These are phyloP conservation scores for Lepidium africanum DNA, from an alignment of 345 rosid genomes.

Conservation along the genomic window DNA sequence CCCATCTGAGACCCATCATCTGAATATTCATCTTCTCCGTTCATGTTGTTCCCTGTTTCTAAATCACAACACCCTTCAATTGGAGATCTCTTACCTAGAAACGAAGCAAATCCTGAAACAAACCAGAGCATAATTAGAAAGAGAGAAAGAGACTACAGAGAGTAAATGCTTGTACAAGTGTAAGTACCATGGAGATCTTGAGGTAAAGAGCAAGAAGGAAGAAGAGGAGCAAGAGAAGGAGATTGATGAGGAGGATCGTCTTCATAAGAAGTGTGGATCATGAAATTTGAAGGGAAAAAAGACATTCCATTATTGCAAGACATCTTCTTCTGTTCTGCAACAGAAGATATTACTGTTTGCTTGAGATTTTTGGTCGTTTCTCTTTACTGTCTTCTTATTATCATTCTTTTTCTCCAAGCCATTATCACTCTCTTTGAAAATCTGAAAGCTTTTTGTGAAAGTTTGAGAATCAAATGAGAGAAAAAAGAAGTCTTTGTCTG, in stretches of 20 bases:
- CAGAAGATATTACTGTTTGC: constrained; percentile 7
- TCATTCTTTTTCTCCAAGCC: background rate
- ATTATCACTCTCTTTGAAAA: background rate
- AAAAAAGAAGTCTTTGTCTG: background rate
- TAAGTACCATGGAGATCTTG: constrained; percentile 74
- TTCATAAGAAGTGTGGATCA: constrained; percentile 71
- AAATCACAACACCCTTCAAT: constrained; percentile 45
- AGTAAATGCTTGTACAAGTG: background rate
- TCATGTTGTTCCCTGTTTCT: constrained; percentile 33
- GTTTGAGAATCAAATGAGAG: constrained; percentile 6
- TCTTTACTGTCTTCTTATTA: constrained; percentile 22
- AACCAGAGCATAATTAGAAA: background rate
- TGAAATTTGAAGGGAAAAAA: constrained; percentile 78
- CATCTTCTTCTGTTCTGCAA: constrained; percentile 35
- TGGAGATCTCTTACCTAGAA: constrained; percentile 79
- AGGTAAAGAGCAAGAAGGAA: constrained; percentile 60
- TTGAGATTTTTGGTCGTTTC: constrained; percentile 13
- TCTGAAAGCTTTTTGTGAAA: background rate
- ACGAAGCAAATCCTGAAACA: constrained; percentile 64
- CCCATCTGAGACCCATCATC: constrained; percentile 95
- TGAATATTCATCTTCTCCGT: constrained; percentile 76
- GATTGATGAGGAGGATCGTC: constrained; percentile 55
- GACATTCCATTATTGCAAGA: constrained; percentile 87
- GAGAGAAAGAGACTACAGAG: background rate
- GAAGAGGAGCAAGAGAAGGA: constrained; percentile 37